Evolutionary conservation across 2,329 filamentous ascomycete species (phyloP).

Genomic region (Scytalidium sp.): DNA sequence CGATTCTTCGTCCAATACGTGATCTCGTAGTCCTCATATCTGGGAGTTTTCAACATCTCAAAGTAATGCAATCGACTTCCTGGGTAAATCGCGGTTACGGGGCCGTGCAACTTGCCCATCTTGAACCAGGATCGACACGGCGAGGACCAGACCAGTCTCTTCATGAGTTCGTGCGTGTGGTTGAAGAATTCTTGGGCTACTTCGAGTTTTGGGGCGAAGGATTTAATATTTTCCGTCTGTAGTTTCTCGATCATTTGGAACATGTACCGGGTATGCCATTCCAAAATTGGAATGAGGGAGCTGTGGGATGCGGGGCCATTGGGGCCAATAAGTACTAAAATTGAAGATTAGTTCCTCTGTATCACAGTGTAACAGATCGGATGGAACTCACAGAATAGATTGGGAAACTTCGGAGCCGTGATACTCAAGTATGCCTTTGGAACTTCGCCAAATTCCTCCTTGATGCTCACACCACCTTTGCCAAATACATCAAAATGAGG

Average conservation of each 20-base stretch:
- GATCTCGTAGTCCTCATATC: conserved; percentile 42
- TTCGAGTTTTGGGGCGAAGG: conserved; percentile 40
- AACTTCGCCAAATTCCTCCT: conserved; percentile 14
- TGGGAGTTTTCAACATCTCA: conserved; percentile 34
- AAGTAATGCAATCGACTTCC: conserved; percentile 47
- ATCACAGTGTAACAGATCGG: conserved; percentile 26
- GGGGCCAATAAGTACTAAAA: conserved; percentile 23
- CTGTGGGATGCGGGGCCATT: conserved; percentile 24
- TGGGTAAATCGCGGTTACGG: conserved; percentile 40
- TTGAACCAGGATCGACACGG: conserved; percentile 25
- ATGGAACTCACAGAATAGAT: conserved; percentile 26
- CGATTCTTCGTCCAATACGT: conserved; percentile 24
- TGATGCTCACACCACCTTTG: conserved; percentile 10
- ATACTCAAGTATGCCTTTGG: conserved; percentile 21
- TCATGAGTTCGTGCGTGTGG: conserved; percentile 30
- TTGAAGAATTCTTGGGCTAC: conserved; percentile 25
- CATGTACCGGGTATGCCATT: conserved; percentile 33
- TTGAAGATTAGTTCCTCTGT: conserved; percentile 14
- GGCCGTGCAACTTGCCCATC: conserved; percentile 13
- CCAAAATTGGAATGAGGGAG: conserved; percentile 25
- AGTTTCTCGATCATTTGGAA: conserved; percentile 31
- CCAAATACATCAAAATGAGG: conserved; percentile 23
- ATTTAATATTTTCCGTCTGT: conserved; percentile 31
- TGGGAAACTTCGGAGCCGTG: conserved; percentile 18
- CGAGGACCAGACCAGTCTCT: conserved; percentile 19